Percentiles rank a stretch among this genome's conserved stretches.
phyloP scores from a whole-genome alignment of 2,329 filamentous ascomycete genomes.

The Nannizziopsis barbatae region DNA sequence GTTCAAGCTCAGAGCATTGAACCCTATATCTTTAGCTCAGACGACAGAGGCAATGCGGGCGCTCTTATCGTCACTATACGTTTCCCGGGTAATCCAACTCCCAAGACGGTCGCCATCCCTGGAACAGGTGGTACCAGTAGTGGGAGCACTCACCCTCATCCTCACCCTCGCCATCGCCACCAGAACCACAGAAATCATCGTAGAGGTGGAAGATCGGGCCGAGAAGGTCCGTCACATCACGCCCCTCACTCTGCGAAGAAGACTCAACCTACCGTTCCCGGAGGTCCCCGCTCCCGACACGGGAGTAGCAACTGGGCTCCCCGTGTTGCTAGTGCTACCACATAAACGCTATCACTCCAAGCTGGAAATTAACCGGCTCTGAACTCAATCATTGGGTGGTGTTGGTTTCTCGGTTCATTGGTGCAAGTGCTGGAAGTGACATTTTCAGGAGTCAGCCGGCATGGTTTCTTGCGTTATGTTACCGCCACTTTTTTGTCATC shows the following conservation, averaged over 20 bases:
- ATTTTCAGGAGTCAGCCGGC: no score
- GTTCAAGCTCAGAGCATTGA: constrained; percentile 43
- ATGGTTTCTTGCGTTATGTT: no score
- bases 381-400: not conserved
- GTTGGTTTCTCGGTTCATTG: not conserved
- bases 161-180: constrained; percentile 21
- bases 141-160: constrained; percentile 19
- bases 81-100: constrained; percentile 37
- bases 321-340: constrained; percentile 5
- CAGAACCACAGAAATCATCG: constrained; percentile 21
- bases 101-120: constrained; percentile 33
- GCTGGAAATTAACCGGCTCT: not conserved
- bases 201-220: constrained; percentile 24
- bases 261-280: constrained; percentile 5
- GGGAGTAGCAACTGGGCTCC: constrained; percentile 9
- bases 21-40: constrained; percentile 31
- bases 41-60: constrained; percentile 29
- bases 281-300: not conserved
- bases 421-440: no score
- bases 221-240: constrained; percentile 37
- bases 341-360: not conserved
- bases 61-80: constrained; percentile 35
- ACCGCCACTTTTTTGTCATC: no score
- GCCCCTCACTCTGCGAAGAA: constrained; percentile 13
- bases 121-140: constrained; percentile 20